Base-by-base conservation (phyloP, 805 yeast genomes). In the Blastobotrys mokoenaii region DNA sequence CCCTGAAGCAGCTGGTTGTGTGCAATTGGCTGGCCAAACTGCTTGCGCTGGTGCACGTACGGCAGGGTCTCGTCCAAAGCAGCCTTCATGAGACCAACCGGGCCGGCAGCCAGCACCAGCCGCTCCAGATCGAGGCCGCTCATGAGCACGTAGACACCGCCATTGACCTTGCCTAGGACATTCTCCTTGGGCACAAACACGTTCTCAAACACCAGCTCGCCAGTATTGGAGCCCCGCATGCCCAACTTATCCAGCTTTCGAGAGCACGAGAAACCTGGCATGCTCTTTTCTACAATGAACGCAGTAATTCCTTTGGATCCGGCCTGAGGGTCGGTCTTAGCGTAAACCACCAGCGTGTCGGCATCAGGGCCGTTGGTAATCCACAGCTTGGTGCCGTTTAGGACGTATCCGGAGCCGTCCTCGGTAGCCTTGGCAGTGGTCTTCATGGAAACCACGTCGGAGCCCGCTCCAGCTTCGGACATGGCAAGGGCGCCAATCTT, bases 301-400 rank as follows among this genome's bases (percentile, higher is more conserved):
- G 64, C 57, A 10, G 62, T 59, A 46, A 60, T 60, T 8, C 64
- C 64, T 40, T 51, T 56, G 35, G 61, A 51, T 2, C 61, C 61
- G 5, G 60, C 60, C 11, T 47, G 39, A 2, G 60, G 61, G 27
- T 58, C 60, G 2, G 64, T 60, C 49, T 60, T 60, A 27, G 64
- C 64, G 43, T 60, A 60, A 16, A 60, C 63, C 2, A 60, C 61
- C 17, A 60, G 42, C 15, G 49, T 46, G 43, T 59, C 59, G n/a
- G 62, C 62, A 39, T 60, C 62, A 2, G 64, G 64, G 4, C 64
- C 64, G 45, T 60, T 60, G 41, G 64, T 60, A 52, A 60, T 60
- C 64, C 64, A 60, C 57, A 60, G 54, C 47, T 60, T 60, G 35
- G 63, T 49, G 8, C 64, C 64, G 43, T 58, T 59, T 32, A 60